phyloP scores from a whole-genome alignment of 805 yeast species.

The Nakazawaea molendinolei region DNA sequence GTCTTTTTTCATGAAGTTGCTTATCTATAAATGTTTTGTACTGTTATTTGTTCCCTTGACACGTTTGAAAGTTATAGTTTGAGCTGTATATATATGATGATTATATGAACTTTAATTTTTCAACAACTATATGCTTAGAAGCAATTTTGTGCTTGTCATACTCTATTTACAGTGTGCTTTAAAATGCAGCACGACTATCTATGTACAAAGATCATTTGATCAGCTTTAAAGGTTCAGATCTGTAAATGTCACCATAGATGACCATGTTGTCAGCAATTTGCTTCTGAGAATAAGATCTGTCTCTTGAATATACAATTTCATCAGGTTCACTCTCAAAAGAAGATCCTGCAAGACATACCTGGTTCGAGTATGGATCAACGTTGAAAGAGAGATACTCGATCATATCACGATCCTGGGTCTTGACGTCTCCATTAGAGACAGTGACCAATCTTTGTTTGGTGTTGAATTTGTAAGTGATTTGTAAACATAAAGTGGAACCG shows the following conservation, averaged over 20 bases:
- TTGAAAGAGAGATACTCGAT: conserved; percentile 56
- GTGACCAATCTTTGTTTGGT: conserved; percentile 54
- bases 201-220: conserved; percentile 1
- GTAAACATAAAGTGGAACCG: conserved; percentile 31
- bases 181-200: too few species aligned
- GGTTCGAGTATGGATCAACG: conserved; percentile 53
- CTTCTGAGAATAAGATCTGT: conserved; percentile 21
- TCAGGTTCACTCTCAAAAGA: conserved; percentile 51
- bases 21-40: too few species aligned
- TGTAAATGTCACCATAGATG: conserved; percentile 28
- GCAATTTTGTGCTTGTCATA: too few species aligned
- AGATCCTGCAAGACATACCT: conserved; percentile 56
- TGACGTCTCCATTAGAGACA: conserved; percentile 34
- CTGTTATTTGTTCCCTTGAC: too few species aligned
- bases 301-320: conserved; percentile 26
- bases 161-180: too few species aligned
- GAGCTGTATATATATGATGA: background rate
- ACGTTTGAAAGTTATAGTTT: too few species aligned
- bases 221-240: conserved; percentile 23
- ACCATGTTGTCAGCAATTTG: conserved; percentile 23
- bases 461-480: conserved; percentile 55
- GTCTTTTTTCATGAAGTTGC: too few species aligned
- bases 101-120: too few species aligned
- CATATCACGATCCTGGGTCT: conserved; percentile 40
- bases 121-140: too few species aligned